Conservation (phyloP, 805 yeast genomes). For the Kodamaea jinghongensis region DNA sequence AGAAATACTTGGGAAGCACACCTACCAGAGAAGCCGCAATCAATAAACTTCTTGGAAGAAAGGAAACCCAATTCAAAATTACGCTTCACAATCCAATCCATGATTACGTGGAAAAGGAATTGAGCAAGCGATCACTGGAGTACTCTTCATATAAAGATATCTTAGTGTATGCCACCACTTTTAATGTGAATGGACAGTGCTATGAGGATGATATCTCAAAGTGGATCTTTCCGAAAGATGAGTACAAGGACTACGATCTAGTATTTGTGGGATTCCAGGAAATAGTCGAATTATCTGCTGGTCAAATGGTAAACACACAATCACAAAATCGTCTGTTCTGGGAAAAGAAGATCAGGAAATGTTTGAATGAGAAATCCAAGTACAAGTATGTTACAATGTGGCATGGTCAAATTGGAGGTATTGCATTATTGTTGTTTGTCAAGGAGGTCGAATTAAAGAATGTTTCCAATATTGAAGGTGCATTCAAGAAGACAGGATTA, state of each 20-base stretch:
- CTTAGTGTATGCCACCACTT: conserved; percentile 47
- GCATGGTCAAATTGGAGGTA: conserved; percentile 84
- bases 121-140: conserved; percentile 37
- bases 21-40: conserved; percentile 43
- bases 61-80: conserved; percentile 44
- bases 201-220: conserved; percentile 39
- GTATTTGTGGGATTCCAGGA: conserved; percentile 88
- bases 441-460: conserved; percentile 49
- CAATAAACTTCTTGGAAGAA: conserved; percentile 48
- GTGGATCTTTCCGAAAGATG: conserved; percentile 45
- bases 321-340: conserved; percentile 56
- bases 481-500: conserved; percentile 85
- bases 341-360: conserved; percentile 60
- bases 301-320: conserved; percentile 80
- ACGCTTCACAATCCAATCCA: conserved; percentile 52
- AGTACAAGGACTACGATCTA: conserved; percentile 52
- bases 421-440: conserved; percentile 66
- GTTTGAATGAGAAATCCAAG: conserved; percentile 38
- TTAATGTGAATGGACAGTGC: conserved; percentile 53
- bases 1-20: conserved; percentile 41
- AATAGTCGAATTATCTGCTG: conserved; percentile 75
- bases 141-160: conserved; percentile 42
- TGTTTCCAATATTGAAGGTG: conserved; percentile 63
- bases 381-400: conserved; percentile 56
- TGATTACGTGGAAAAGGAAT: conserved; percentile 45